These are phyloP conservation scores for Aristolochia contorta DNA, from an alignment of 164 flowering plant genomes.

Conservation along the genomic window DNA sequence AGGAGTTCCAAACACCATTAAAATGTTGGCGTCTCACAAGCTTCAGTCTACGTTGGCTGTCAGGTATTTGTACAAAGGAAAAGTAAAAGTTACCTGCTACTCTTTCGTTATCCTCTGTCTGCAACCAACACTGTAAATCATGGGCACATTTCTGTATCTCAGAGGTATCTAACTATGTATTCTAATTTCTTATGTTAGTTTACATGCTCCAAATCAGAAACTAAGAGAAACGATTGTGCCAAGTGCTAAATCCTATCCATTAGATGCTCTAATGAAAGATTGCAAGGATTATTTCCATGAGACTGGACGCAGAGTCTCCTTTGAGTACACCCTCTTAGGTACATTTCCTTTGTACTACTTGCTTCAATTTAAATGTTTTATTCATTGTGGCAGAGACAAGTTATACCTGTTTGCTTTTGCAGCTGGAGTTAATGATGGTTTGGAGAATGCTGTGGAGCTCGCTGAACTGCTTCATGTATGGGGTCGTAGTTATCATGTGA, in stretches of 20 bases:
- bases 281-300: slow-evolving; percentile 74
- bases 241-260: slow-evolving; percentile 84
- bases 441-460: slow-evolving; percentile 77
- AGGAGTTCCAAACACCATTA: slow-evolving; percentile 96
- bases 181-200: slow-evolving; percentile 27
- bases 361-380: not conserved
- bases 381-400: not conserved
- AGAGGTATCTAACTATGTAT: not conserved
- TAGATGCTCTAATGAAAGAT: slow-evolving; percentile 89
- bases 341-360: slow-evolving; percentile 1
- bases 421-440: slow-evolving; percentile 85
- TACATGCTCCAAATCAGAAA: slow-evolving; percentile 94
- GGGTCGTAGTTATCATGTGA: slow-evolving; percentile 88
- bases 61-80: slow-evolving; percentile 35
- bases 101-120: too few species aligned
- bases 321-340: slow-evolving; percentile 94
- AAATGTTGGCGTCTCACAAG: slow-evolving; percentile 74
- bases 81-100: too few species aligned
- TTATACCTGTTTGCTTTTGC: slow-evolving; percentile 11
- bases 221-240: slow-evolving; percentile 87
- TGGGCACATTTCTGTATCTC: too few species aligned
- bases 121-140: too few species aligned
- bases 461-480: slow-evolving; percentile 77
- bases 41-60: slow-evolving; percentile 97
- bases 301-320: slow-evolving; percentile 76